Conservation (phyloP, 768 basidiomycete genomes). For the Pisolithus marmoratus region DNA sequence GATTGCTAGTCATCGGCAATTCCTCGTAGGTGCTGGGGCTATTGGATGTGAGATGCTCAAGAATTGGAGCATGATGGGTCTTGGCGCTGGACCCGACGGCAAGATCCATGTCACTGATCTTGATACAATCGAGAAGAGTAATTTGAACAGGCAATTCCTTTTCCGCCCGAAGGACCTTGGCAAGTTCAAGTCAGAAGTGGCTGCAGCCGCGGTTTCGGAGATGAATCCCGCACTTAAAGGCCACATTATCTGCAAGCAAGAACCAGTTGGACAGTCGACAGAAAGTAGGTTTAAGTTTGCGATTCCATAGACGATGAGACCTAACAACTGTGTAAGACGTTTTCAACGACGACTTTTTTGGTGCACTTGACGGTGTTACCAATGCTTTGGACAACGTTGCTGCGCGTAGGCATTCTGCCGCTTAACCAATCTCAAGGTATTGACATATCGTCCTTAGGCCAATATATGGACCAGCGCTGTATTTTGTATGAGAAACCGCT, state of each 20-base stretch:
- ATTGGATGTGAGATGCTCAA: slow-evolving; percentile 99
- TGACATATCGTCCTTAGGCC: slow-evolving; percentile 42
- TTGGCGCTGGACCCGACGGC: slow-evolving; percentile 75
- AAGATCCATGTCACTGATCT: slow-evolving; percentile 91
- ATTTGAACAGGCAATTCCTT: slow-evolving; percentile 95
- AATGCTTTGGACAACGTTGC: slow-evolving; percentile 97
- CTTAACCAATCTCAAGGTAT: slow-evolving; percentile 4
- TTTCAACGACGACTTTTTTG: slow-evolving; percentile 88
- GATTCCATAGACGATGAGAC: slow-evolving; percentile 3
- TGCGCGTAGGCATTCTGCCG: slow-evolving; percentile 60
- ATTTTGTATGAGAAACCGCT: slow-evolving; percentile 95
- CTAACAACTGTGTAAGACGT: slow-evolving; percentile 48
- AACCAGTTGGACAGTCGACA: slow-evolving; percentile 87
- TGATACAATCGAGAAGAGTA: slow-evolving; percentile 99
- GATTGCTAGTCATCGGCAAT: slow-evolving; percentile 84
- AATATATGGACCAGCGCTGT: slow-evolving; percentile 98
- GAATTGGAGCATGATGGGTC: slow-evolving; percentile 99
- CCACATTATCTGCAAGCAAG: slow-evolving; percentile 85
- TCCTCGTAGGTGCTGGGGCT: slow-evolving; percentile 97
- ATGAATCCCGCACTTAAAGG: slow-evolving; percentile 92
- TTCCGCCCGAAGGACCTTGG: slow-evolving; percentile 96
- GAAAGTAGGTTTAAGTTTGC: slow-evolving; percentile 62
- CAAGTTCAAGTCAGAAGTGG: slow-evolving; percentile 95
- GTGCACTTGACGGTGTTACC: slow-evolving; percentile 84
- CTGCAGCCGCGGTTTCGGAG: slow-evolving; percentile 82